Percentiles rank a stretch among this genome's conserved stretches.
These are phyloP conservation scores for Aristolochia californica DNA, from an alignment of 164 flowering plant genomes.

Conservation along the genomic window DNA sequence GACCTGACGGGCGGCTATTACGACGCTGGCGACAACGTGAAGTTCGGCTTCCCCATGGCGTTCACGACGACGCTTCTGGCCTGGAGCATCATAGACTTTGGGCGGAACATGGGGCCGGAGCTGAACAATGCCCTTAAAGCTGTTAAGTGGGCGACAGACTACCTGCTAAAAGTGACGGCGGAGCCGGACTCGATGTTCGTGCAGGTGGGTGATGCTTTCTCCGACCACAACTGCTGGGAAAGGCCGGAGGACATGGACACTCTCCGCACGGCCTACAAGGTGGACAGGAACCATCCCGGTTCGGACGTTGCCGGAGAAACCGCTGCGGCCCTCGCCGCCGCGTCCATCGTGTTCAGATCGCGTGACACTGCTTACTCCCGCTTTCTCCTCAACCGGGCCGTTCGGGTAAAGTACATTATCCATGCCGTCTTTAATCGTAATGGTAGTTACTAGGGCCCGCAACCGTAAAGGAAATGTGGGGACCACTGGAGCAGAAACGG, in stretches of 20 bases:
- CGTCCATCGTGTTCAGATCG: constrained; percentile 64
- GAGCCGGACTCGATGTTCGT: constrained; percentile 44
- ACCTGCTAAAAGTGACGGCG: constrained; percentile 55
- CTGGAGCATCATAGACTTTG: constrained; percentile 82
- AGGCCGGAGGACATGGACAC: constrained; percentile 97
- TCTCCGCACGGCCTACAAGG: constrained; percentile 46
- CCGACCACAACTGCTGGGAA: constrained; percentile 91
- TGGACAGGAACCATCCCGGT: constrained; percentile 59
- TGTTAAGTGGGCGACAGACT: constrained; percentile 80
- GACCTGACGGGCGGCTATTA: constrained; percentile 86
- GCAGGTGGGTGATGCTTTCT: constrained; percentile 66
- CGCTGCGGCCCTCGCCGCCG: constrained; percentile 91
- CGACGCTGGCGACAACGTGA: constrained; percentile 92
- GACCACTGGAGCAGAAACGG: no score
- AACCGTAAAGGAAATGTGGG: no score
- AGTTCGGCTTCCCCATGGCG: constrained; percentile 96
- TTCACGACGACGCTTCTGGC: constrained; percentile 72
- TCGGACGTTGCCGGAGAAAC: constrained; percentile 96
- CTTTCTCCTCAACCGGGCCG: constrained; percentile 57
- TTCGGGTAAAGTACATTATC: constrained; percentile 23
- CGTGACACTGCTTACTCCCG: constrained; percentile 60
- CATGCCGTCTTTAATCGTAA: no score
- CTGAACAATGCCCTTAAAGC: constrained; percentile 47
- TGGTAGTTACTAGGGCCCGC: no score
- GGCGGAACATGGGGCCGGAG: constrained; percentile 54